phyloP scores from a whole-genome alignment of 352 stramenopile species.

The Aphanomyces cochlioides region DNA sequence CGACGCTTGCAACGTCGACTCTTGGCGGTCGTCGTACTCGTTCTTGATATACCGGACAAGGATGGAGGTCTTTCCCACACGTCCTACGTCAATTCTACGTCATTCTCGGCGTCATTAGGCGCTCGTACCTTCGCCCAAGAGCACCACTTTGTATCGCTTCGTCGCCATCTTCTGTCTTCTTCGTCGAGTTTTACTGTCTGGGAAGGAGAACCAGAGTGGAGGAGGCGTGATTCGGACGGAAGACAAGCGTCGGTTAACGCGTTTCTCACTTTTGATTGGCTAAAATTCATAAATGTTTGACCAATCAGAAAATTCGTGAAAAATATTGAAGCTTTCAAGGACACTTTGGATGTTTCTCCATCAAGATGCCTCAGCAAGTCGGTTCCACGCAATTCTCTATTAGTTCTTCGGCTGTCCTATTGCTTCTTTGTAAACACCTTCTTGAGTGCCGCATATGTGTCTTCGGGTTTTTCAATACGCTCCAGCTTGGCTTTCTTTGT shows the following conservation, averaged over 20 bases:
- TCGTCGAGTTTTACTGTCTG: conserved; percentile 1
- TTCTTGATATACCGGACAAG: conserved; percentile 91
- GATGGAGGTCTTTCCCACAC: conserved; percentile 94
- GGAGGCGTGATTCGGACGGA: conserved; percentile 1
- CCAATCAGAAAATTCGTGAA: neutral
- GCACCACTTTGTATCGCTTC: conserved; percentile 58
- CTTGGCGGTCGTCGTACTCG: conserved; percentile 89
- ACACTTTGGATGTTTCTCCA: too few species aligned
- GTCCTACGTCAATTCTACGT: conserved; percentile 45
- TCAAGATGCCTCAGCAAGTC: too few species aligned
- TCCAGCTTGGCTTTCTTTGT: conserved; percentile 20
- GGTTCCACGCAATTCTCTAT: neutral
- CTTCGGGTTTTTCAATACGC: conserved; percentile 24
- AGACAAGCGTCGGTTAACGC: conserved; percentile 9
- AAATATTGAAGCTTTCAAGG: neutral
- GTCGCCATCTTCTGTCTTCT: conserved; percentile 21
- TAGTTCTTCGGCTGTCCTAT: conserved; percentile 7
- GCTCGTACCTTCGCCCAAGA: conserved; percentile 71
- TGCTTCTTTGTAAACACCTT: conserved; percentile 29
- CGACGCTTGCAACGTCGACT: conserved; percentile 90
- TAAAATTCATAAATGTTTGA: conserved; percentile 14
- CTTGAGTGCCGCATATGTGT: conserved; percentile 28
- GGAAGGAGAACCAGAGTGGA: conserved; percentile 12
- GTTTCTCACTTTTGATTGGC: conserved; percentile 18
- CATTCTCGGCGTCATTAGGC: neutral